Base-by-base conservation (phyloP, 805 yeast genomes). In the Priceomyces melissophilus region DNA sequence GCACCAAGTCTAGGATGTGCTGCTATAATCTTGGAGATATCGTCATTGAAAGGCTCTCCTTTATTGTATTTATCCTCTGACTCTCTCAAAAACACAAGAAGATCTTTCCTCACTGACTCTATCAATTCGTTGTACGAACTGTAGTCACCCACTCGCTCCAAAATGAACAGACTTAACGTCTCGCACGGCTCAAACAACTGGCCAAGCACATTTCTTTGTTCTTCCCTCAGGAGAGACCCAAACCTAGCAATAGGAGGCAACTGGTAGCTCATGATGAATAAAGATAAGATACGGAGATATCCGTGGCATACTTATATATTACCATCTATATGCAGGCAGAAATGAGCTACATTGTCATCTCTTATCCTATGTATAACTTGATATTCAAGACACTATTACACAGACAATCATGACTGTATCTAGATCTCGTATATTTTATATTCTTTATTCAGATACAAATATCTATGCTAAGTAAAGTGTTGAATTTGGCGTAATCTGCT, bases 1-100 rank as follows among this genome's bases (percentile, higher is more conserved):
- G 85, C 86, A 0, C 97, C 97, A 12, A 89, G 67, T 41, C 96
- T 70, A 12, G 97, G 97, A 63, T 89, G 97, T 0, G 96, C 96
- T 1, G 87, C 82, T n/a, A 90, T 79, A 42, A 90, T 87, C 30
- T 73, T 64, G 33, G 71, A 53, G 10, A 76, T 57, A 13, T 56
- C 53, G 3, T 53, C 54, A 30, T 52, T 50, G 5, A 56, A 40
- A 0, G 53, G 58, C 35, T 26, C 54, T 35, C 23, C 58, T 16
- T n/a, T 23, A 11, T 6, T 4, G 38, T 35, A 43, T 14, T 50
- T 53, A 44, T 43, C 49, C 28, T 60, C 60, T 3, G 60, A 53
- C 7, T 53, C 47, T 8, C 43, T 36, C 7, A 69, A 54, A 27
- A 72, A 59, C 10, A 46, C 37, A 3, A 67, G 49, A 13, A 83